Conservation (phyloP, 2,329 filamentous ascomycete genomes). For the Magnaporthiopsis poae region DNA sequence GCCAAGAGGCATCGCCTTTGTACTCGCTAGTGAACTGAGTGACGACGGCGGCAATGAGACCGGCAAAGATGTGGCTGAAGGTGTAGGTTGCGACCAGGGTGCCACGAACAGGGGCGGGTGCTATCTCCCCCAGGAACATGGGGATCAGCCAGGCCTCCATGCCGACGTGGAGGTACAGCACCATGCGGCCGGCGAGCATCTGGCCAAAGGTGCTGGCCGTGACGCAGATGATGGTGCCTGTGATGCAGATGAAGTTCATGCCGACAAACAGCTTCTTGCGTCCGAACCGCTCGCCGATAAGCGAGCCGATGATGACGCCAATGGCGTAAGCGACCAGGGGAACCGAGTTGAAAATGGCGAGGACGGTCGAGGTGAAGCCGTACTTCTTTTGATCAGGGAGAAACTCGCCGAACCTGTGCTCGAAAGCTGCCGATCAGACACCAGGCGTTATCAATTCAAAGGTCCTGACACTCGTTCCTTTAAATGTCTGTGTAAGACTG, state of each 20-base stretch:
- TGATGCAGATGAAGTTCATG: slow-evolving; percentile 12
- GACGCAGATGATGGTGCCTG: slow-evolving; percentile 10
- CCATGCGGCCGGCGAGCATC: slow-evolving; percentile 11
- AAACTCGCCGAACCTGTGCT: slow-evolving; percentile 11
- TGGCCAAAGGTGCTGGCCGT: slow-evolving; percentile 9
- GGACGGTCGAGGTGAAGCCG: slow-evolving; percentile 10
- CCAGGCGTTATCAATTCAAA: too few species aligned
- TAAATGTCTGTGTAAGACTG: neutral
- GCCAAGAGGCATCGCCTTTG: slow-evolving; percentile 3
- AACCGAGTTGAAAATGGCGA: slow-evolving; percentile 9
- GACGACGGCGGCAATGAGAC: slow-evolving; percentile 4
- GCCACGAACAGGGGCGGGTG: slow-evolving; percentile 12
- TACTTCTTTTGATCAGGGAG: neutral
- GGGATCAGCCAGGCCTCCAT: slow-evolving; percentile 15
- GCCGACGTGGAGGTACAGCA: slow-evolving; percentile 11
- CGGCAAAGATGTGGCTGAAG: slow-evolving; percentile 10
- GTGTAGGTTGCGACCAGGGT: slow-evolving; percentile 11
- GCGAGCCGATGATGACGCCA: slow-evolving; percentile 9
- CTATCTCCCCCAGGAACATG: slow-evolving; percentile 15
- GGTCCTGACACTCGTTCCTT: neutral
- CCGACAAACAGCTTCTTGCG: slow-evolving; percentile 11
- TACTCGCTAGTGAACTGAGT: slow-evolving; percentile 6
- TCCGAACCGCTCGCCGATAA: slow-evolving; percentile 11
- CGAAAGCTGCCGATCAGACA: slow-evolving; percentile 4
- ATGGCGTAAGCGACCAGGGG: slow-evolving; percentile 9